Evolutionary conservation across 768 basidiomycete species (phyloP).

Genomic region (Cubamyces sp.): DNA sequence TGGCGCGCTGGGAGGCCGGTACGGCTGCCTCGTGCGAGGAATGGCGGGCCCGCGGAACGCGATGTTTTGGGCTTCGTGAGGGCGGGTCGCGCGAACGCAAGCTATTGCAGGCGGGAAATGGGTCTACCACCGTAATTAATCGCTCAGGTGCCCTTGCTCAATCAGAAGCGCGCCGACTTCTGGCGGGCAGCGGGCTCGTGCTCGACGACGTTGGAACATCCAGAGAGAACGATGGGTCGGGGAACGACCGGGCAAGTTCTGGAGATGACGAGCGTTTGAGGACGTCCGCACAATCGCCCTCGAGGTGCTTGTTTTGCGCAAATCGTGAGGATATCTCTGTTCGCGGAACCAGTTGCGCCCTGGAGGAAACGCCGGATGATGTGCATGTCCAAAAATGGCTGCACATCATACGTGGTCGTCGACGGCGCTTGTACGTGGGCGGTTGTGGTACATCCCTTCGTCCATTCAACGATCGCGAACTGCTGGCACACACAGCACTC

Average conservation of each 20-base stretch:
- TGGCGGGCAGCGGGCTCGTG: neutral
- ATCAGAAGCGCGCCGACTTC: neutral
- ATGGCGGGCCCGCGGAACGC: conserved; percentile 8
- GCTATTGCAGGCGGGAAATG: neutral
- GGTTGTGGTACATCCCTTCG: neutral
- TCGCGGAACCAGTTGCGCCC: conserved; percentile 6
- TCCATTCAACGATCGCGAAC: too few relatives aligned
- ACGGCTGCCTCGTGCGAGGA: neutral
- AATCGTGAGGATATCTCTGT: neutral
- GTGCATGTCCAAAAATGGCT: neutral
- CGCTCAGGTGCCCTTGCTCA: neutral
- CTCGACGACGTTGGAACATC: neutral
- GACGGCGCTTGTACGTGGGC: neutral
- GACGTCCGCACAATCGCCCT: neutral
- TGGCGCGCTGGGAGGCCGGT: conserved; percentile 1
- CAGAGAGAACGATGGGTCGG: neutral
- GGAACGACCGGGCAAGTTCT: too few relatives aligned
- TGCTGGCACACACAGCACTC: too few relatives aligned
- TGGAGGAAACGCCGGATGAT: neutral
- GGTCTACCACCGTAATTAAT: conserved; percentile 2
- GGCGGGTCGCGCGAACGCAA: too few relatives aligned
- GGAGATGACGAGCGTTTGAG: too few relatives aligned
- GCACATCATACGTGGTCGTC: neutral
- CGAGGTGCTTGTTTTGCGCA: neutral
- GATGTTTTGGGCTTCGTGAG: neutral